These are phyloP conservation scores for Blastobotrys aristatus DNA, from an alignment of 1,139 yeast genomes.

Conservation along the genomic window DNA sequence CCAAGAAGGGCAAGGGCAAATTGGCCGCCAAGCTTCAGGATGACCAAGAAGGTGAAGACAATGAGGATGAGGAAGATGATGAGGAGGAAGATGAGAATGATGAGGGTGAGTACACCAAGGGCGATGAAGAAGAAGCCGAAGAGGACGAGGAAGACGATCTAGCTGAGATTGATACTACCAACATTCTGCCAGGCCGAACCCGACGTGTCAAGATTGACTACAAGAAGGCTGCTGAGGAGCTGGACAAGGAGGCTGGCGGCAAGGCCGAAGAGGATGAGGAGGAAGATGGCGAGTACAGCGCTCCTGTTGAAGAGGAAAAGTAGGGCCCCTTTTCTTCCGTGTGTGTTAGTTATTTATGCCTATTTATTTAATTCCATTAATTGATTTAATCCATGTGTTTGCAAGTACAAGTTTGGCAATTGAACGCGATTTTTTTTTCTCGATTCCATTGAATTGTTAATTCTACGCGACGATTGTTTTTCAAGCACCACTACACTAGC, in stretches of 20 bases:
- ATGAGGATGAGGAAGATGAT: conserved; percentile 29
- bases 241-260: conserved; percentile 47
- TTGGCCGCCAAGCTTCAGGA: conserved; percentile 12
- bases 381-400: too few species aligned
- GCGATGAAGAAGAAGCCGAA: conserved; percentile 32
- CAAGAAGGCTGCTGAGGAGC: conserved; percentile 72
- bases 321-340: not conserved
- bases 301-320: conserved; percentile 29
- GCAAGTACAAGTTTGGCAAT: too few species aligned
- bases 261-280: conserved; percentile 32
- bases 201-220: conserved; percentile 88
- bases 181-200: conserved; percentile 85
- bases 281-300: conserved; percentile 34
- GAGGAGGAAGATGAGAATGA: conserved; percentile 37
- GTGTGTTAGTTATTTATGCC: not conserved
- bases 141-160: conserved; percentile 71
- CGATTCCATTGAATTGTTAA: too few species aligned
- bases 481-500: too few species aligned
- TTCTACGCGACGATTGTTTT: too few species aligned
- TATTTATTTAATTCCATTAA: not conserved
- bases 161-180: conserved; percentile 76
- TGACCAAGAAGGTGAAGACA: conserved; percentile 18
- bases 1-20: conserved; percentile 23
- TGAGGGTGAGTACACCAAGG: conserved; percentile 24
- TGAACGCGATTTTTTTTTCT: too few species aligned